A percentile compares a stretch with the other conserved stretches of the same genome.
phyloP scores from a whole-genome alignment of 2,329 filamentous ascomycete genomes.

The Decorospora gaudefroyi region DNA sequence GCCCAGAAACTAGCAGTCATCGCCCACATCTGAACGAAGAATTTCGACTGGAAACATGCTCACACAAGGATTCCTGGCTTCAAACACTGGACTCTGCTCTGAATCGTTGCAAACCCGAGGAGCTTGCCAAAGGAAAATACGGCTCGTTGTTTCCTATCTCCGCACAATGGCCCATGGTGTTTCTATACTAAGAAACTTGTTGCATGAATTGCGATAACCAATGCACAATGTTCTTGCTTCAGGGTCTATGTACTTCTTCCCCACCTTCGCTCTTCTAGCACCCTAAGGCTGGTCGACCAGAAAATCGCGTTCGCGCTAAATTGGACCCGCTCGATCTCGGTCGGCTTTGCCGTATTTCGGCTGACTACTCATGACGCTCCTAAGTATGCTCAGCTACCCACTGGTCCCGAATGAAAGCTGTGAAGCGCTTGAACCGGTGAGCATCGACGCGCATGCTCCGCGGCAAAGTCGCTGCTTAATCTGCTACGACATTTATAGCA shows the following conservation, averaged over 20 bases:
- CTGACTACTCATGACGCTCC: slow-evolving; percentile 2
- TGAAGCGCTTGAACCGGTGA: slow-evolving; percentile 10
- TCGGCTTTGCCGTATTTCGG: not conserved
- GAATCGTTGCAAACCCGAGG: not conserved
- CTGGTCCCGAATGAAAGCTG: not conserved
- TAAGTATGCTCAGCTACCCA: slow-evolving; percentile 2
- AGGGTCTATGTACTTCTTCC: slow-evolving; percentile 8
- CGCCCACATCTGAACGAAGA: slow-evolving; percentile 1
- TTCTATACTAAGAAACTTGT: not conserved
- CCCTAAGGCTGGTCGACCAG: slow-evolving; percentile 8
- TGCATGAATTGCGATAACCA: slow-evolving; percentile 2
- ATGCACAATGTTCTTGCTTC: not conserved
- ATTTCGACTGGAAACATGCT: not conserved
- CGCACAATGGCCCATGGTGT: slow-evolving; percentile 2
- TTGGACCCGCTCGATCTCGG: not conserved
- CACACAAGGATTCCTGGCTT: no score
- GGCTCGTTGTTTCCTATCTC: slow-evolving; percentile 2
- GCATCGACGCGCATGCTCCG: slow-evolving; percentile 1
- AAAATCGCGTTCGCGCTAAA: slow-evolving; percentile 6
- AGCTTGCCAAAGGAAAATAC: slow-evolving; percentile 1
- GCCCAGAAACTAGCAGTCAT: slow-evolving; percentile 7
- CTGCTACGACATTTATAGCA: slow-evolving; percentile 18
- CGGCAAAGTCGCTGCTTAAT: slow-evolving; percentile 19
- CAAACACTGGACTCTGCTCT: not conserved
- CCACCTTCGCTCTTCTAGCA: slow-evolving; percentile 4